Conservation (phyloP, 1,284 basidiomycete species). For the Rhodotorula sp. region DNA sequence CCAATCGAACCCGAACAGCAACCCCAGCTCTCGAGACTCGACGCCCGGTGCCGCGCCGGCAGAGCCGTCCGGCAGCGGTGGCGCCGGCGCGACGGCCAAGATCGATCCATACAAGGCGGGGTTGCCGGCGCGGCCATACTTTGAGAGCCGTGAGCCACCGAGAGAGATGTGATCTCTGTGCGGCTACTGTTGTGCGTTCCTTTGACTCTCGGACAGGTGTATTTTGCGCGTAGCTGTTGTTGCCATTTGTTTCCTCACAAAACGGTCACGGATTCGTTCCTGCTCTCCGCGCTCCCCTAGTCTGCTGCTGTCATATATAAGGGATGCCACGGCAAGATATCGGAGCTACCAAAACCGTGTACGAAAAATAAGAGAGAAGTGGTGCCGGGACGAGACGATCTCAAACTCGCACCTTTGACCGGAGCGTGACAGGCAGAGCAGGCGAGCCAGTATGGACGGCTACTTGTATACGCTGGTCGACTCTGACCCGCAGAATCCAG, state of each 20-base stretch:
- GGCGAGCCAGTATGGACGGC: neutral
- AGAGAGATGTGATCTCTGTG: constrained; percentile 10
- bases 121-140: constrained; percentile 12
- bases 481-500: neutral
- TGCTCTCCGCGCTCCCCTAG: too few relatives aligned
- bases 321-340: too few relatives aligned
- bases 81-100: neutral
- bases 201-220: neutral
- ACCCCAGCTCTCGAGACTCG: neutral
- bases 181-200: neutral
- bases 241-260: too few relatives aligned
- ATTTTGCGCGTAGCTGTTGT: neutral
- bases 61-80: constrained; percentile 1
- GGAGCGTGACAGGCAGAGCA: too few relatives aligned
- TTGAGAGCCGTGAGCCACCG: constrained; percentile 9
- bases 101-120: constrained; percentile 14
- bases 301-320: too few relatives aligned
- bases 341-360: too few relatives aligned
- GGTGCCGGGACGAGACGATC: too few relatives aligned
- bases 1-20: constrained; percentile 6
- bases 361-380: too few relatives aligned
- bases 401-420: too few relatives aligned
- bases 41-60: neutral
- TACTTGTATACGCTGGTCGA: neutral
- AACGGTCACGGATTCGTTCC: too few relatives aligned